Conservation (phyloP, 768 basidiomycete genomes). For the Gyrodon lividus region DNA sequence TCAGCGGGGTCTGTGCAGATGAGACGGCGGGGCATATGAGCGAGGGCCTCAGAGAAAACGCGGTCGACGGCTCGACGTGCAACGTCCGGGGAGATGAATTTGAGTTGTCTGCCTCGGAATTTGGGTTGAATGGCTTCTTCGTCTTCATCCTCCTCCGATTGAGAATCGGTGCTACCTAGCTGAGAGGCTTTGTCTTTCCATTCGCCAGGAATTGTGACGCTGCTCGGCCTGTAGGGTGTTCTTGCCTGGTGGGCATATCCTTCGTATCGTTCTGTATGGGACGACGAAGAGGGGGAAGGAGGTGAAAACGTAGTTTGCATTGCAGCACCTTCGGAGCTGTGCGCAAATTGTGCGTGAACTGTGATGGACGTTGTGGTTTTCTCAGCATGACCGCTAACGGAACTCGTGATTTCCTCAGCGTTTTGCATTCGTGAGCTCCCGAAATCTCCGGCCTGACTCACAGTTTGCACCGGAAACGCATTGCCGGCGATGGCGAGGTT, state of each 20-base stretch:
- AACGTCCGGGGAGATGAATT: background rate
- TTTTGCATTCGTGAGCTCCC: background rate
- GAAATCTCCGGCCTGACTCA: background rate
- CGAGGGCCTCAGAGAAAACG: background rate
- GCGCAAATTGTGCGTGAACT: background rate
- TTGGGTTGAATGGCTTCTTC: background rate
- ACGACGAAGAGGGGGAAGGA: background rate
- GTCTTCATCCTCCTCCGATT: background rate
- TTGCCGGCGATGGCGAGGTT: background rate
- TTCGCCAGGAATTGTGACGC: background rate
- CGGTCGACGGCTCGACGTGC: background rate
- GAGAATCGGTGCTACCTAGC: background rate
- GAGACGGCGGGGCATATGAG: background rate
- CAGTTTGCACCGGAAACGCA: background rate
- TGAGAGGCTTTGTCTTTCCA: background rate
- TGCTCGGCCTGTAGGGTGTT: background rate
- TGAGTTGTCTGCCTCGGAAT: background rate
- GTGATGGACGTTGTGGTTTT: background rate
- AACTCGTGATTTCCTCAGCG: too few relatives aligned
- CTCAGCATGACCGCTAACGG: background rate
- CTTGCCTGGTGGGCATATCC: background rate
- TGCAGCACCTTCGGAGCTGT: too few relatives aligned
- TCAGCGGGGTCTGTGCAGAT: background rate
- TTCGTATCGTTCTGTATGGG: too few relatives aligned
- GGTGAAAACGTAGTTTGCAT: background rate